Conservation (phyloP, 805 yeast genomes). For the Starmerella tilneyi region DNA sequence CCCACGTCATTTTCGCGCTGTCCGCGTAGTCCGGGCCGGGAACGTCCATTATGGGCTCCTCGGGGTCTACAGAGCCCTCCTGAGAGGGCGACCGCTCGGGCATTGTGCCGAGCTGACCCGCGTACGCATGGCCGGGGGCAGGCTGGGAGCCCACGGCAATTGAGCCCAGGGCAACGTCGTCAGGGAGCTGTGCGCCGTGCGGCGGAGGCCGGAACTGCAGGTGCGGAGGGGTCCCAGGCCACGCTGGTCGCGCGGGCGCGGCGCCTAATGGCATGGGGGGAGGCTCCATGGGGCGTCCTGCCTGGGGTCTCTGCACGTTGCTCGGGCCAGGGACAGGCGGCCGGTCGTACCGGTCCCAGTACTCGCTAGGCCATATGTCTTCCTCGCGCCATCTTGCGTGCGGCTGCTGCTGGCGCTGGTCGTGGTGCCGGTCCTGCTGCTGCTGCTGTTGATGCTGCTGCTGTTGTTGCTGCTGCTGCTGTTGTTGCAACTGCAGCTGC, state of each 20-base stretch:
- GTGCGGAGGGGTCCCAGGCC: too few relatives aligned
- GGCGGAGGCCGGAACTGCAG: too few relatives aligned
- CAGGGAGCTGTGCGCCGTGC: too few relatives aligned
- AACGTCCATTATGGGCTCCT: constrained; percentile 15
- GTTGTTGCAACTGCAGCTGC: constrained; percentile 1
- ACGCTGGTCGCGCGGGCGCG: too few relatives aligned
- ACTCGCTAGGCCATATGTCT: constrained; percentile 1
- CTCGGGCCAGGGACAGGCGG: not conserved
- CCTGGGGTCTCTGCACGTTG: too few relatives aligned
- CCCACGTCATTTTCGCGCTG: constrained; percentile 28
- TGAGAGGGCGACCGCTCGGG: too few relatives aligned
- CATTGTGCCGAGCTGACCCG: too few relatives aligned
- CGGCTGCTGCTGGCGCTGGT: not conserved
- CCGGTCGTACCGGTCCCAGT: not conserved
- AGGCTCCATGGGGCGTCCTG: too few relatives aligned
- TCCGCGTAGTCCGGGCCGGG: constrained; percentile 18
- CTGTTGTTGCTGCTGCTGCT: constrained; percentile 3
- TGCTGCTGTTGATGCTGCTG: constrained; percentile 2
- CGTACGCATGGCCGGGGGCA: too few relatives aligned
- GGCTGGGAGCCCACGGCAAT: too few relatives aligned
- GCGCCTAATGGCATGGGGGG: too few relatives aligned
- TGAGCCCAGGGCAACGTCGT: too few relatives aligned
- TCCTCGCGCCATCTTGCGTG: not conserved
- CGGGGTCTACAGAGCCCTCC: not conserved
- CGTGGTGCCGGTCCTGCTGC: not conserved